These are phyloP conservation scores for Seiridium unicorne DNA, from an alignment of 2,329 filamentous ascomycete genomes.

Conservation along the genomic window DNA sequence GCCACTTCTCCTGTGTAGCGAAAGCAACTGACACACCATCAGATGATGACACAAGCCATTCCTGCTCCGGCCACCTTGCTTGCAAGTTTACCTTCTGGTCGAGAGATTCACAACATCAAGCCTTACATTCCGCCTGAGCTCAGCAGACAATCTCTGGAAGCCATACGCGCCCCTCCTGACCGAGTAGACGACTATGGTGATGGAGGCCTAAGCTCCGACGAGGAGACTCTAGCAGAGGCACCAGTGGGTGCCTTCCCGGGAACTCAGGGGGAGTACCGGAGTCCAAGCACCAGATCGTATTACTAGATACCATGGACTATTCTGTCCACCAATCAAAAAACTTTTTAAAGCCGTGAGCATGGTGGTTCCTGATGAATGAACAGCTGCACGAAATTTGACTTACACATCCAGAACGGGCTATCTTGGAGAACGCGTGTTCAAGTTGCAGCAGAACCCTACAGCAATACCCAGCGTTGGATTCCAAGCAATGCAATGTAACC, in stretches of 20 bases:
- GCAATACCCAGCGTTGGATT: neutral
- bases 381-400: neutral
- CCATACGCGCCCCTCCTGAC: constrained; percentile 55
- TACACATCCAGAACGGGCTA: neutral
- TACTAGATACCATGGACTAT: constrained; percentile 18
- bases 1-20: neutral
- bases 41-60: constrained; percentile 79
- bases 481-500: neutral
- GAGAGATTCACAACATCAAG: constrained; percentile 77
- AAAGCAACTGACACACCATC: constrained; percentile 10
- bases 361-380: neutral
- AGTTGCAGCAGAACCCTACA: neutral
- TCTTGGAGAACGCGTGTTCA: neutral
- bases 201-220: constrained; percentile 41
- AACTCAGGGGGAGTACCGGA: constrained; percentile 24
- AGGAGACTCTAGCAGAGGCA: constrained; percentile 22
- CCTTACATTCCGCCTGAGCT: constrained; percentile 65
- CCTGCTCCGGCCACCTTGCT: constrained; percentile 71
- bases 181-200: constrained; percentile 38
- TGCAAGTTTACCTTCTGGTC: constrained; percentile 79
- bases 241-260: constrained; percentile 26
- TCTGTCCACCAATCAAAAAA: no score
- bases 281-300: constrained; percentile 26
- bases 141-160: constrained; percentile 62
- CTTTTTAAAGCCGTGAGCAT: no score